Evolutionary conservation across 352 stramenopile genomes (phyloP).

Genomic region (Globisporangium polare): DNA sequence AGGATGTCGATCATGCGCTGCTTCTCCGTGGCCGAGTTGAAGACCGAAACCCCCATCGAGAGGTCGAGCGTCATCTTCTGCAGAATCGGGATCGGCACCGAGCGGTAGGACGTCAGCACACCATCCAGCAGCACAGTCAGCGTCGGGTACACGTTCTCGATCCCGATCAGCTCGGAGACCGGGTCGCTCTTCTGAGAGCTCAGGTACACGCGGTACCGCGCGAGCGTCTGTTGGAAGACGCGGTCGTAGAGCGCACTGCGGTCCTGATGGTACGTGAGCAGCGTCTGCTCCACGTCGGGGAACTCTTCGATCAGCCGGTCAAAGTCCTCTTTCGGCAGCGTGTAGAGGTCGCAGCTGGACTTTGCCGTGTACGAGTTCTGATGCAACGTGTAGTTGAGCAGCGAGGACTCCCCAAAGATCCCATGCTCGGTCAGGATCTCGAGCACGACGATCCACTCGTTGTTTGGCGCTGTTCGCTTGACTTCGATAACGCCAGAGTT

Average conservation of each 20-base stretch:
- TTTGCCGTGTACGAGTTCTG: conserved; percentile 75
- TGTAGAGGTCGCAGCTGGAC: conserved; percentile 72
- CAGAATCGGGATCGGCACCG: conserved; percentile 52
- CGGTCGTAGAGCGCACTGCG: conserved; percentile 59
- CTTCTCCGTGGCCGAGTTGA: conserved; percentile 70
- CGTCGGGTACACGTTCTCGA: conserved; percentile 69
- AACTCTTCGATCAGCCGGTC: conserved; percentile 78
- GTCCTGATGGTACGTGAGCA: conserved; percentile 59
- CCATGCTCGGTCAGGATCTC: conserved; percentile 66
- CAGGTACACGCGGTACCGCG: conserved; percentile 59
- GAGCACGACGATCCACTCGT: conserved; percentile 67
- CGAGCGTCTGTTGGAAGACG: conserved; percentile 66
- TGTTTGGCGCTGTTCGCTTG: conserved; percentile 43
- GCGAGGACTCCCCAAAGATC: conserved; percentile 64
- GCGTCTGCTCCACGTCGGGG: conserved; percentile 56
- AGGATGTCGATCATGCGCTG: conserved; percentile 63
- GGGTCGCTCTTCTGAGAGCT: conserved; percentile 53
- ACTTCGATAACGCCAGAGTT: conserved; percentile 75
- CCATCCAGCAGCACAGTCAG: conserved; percentile 64
- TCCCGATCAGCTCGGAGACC: conserved; percentile 43
- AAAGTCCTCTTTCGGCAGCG: conserved; percentile 77
- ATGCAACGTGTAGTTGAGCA: conserved; percentile 72
- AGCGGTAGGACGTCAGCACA: conserved; percentile 53
- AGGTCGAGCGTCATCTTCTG: conserved; percentile 63
- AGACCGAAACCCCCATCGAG: conserved; percentile 74